Evolutionary conservation across 495 filamentous ascomycete genomes (phyloP), one percentile per base, ranked within the genome.

Genomic region (Xylaria telfairii): DNA sequence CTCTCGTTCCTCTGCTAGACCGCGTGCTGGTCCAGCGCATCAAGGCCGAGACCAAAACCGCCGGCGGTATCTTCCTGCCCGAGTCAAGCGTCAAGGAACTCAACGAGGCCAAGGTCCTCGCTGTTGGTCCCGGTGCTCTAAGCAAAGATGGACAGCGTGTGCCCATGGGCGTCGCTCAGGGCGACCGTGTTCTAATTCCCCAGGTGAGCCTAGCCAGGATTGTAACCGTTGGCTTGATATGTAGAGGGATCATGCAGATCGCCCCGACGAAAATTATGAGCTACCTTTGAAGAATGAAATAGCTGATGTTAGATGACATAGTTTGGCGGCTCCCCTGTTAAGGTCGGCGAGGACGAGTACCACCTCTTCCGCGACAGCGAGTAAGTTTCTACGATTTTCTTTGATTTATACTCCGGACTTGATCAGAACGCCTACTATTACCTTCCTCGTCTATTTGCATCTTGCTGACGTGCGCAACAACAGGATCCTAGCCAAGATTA

Each of bases 81-180:
- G 96, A 99, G 87, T 93, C 90, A 79, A 92, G 90, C 79, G 94
- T 98, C 74, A 98, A 99, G 89, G 96, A 99, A 81, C 89, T 98
- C 82, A 97, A 97, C 83, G 96, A 98, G 87, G 96, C 93, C 73
- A 91, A 91, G 82, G 96, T 99, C 71, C 86, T 99, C 69, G 96
- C 96, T 72, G 95, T 98, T 62, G 96, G 96, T 42, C 96, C 96
- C 64, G 96, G 96, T 75, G 89, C 83, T 13, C 72, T 96, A 62
- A 92, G 95, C 84, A 92, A 90, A 81, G 92, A 98, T 62, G 96
- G 96, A 70, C 91, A 95, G 87, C 88, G 93, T 70, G 81, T 97
- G 70, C 85, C 90, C 73, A 92, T 93, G 84, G 90, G 92, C 77
- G 96, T 98, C 73, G 69, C 82, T 75, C 80, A 88, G 42, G 96